Base-by-base conservation (phyloP, 2,329 filamentous ascomycete species). In the Neofusicoccum laricinum region DNA sequence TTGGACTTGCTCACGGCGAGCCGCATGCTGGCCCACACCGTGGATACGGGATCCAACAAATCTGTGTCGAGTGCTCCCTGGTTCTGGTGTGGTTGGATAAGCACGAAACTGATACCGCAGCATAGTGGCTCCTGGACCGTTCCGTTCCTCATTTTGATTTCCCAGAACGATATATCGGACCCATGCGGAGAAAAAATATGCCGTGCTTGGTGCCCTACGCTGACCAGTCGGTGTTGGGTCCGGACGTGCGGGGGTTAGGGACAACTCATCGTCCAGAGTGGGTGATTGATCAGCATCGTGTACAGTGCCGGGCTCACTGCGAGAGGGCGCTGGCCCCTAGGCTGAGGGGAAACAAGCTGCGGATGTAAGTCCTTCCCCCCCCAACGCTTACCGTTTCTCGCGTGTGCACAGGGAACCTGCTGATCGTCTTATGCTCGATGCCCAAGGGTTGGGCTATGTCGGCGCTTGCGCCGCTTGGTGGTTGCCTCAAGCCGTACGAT, bases 1-100 rank as follows among this genome's bases (percentile, higher is more conserved):
- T 81, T 62, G 40, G 55, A 59, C 43, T 41, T 59, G 41, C 55
- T 59, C 25, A 59, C 55, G 2, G 55, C 55, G 14, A 59, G 41
- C 25, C 40, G 21, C 41, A 59, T 45, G 7, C 34, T 59, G 17
- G 3, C 48, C 14, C 19, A 25, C 48, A 30, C 25, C 5, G 5
- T 6, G 25, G 7, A 30, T 7, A 6, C 7, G 12, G 11, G 38
- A 40, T 40, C 41, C 8, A n/a, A 45, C 14, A 45, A 45, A 17
- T 30, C 25, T 30, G 25, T 30, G 7, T 30, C 25, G 5, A 6
- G 25, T 30, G 25, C 7, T 6, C 5, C 25, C 25, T 30, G 7
- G 7, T 5, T 30, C 5, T 30, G 25, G 25, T 6, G 25, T 30
- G 25, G 25, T 30, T 4, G 5, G 25, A 6, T 30, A 5, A 30